Evolutionary conservation across 1,284 basidiomycete genomes (phyloP).

Genomic region (Austroboletus niveus): DNA sequence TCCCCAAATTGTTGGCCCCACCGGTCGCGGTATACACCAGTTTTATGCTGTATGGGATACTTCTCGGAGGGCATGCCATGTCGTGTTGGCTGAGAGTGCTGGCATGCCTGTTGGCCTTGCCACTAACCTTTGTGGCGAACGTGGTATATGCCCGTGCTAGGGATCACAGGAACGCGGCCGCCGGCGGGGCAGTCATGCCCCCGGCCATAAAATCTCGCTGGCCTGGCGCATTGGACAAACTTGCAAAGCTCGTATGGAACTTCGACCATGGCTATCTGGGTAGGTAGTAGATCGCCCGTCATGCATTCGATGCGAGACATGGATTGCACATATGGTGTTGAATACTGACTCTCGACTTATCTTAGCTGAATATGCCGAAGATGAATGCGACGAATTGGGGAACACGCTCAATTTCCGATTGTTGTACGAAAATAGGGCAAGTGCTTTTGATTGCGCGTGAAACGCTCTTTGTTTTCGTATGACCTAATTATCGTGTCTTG

Average conservation of each 20-base stretch:
- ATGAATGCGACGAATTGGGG: constrained; percentile 24
- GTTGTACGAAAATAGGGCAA: constrained; percentile 35
- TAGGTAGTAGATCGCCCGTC: neutral
- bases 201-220: constrained; percentile 27
- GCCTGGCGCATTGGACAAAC: constrained; percentile 33
- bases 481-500: neutral
- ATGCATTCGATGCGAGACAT: no score
- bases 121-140: constrained; percentile 22
- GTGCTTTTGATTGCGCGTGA: neutral
- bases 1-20: constrained; percentile 24
- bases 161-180: constrained; percentile 28
- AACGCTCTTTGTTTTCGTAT: neutral
- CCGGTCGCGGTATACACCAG: constrained; percentile 17
- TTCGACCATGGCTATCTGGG: constrained; percentile 36
- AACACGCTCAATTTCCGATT: constrained; percentile 31
- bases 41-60: constrained; percentile 7
- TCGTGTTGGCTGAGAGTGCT: constrained; percentile 15
- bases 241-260: constrained; percentile 26
- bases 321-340: neutral
- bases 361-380: constrained; percentile 26
- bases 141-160: constrained; percentile 22
- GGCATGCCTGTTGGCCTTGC: constrained; percentile 30
- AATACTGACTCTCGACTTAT: neutral
- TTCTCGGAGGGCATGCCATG: neutral
- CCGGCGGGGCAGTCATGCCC: constrained; percentile 33